Evolutionary conservation across 139 green algal species (phyloP), one percentile per base, ranked within the genome.

Genomic region (Tetraselmis striata): DNA sequence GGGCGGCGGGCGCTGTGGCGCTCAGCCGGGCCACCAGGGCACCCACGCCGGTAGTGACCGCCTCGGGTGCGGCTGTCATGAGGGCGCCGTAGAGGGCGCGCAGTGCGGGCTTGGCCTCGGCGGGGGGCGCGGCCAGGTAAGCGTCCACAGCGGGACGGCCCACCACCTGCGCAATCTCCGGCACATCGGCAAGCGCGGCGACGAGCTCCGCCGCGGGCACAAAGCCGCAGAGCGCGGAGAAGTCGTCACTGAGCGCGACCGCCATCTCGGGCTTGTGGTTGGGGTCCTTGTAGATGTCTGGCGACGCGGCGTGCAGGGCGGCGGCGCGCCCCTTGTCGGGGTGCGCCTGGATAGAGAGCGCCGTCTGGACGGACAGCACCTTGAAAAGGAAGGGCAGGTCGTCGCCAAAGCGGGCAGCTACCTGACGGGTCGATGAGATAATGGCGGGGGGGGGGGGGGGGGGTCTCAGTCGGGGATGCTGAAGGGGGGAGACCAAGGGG

Each of bases 251-350:
- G 28, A 99, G 79, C 1, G 97, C 97, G 32, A 99, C 85, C 23
- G 96, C 93, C 95, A 99, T 99, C 88, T 99, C 97, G 25, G 97
- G 97, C 87, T 99, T 99, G 90, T 99, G 96, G 88, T 99, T 99
- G 86, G 84, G 89, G 80, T 99, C 97, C 77, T 97, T 95, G 89
- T 99, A 99, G 18, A 95, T 75, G 80, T 95, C 85, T 25, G 96
- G 96, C 27, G 87, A 81, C 28, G 93, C 80, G 0, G 84, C 84
- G 84, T 99, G 95, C 26, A 99, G 90, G 29, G 81, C 81, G 87
- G 97, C 91, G 27, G 96, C 97, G 23, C 99, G 90, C 59, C 84
- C 76, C 90, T 99, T 99, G 90, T 99, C 95, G 2, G 97, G 97
- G 82, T 99, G 97, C 1, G 95, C 96, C 85, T 99, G 97, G 67